Conservation (phyloP, 2,329 filamentous ascomycete species). For the Hypoxylon sp. region DNA sequence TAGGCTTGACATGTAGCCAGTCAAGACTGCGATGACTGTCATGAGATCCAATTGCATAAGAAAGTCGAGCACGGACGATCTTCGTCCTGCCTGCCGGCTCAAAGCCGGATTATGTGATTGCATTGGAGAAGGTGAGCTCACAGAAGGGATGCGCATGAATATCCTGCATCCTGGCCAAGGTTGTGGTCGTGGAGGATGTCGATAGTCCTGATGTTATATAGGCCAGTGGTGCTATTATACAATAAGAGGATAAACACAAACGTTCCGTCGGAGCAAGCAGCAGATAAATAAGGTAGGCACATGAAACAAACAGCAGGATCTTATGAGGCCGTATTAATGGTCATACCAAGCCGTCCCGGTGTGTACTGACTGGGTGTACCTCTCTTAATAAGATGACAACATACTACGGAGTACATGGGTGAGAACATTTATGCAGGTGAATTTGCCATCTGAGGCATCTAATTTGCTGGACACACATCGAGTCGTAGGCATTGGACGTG, state of each 20-base stretch:
- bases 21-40: slow-evolving; percentile 25
- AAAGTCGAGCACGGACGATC: slow-evolving; percentile 36
- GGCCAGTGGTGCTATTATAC: slow-evolving; percentile 4
- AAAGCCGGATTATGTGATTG: slow-evolving; percentile 35
- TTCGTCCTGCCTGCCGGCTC: slow-evolving; percentile 35
- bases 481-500: slow-evolving; percentile 36
- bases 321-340: slow-evolving; percentile 40
- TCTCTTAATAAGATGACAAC: slow-evolving; percentile 29
- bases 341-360: slow-evolving; percentile 20
- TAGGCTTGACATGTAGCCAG: slow-evolving; percentile 40
- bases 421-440: slow-evolving; percentile 44
- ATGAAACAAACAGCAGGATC: slow-evolving; percentile 39
- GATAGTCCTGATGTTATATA: slow-evolving; percentile 29
- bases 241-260: slow-evolving; percentile 7
- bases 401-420: slow-evolving; percentile 40
- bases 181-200: slow-evolving; percentile 11
- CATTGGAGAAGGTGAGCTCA: slow-evolving; percentile 31
- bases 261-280: slow-evolving; percentile 12
- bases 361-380: slow-evolving; percentile 6
- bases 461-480: slow-evolving; percentile 39
- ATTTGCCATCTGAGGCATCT: slow-evolving; percentile 33
- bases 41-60: slow-evolving; percentile 34
- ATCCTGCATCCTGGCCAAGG: slow-evolving; percentile 20
- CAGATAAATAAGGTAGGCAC: slow-evolving; percentile 31
- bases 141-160: slow-evolving; percentile 25